Evolutionary conservation across 2,329 filamentous ascomycete genomes (phyloP).

Genomic region (Venturia nashicola): DNA sequence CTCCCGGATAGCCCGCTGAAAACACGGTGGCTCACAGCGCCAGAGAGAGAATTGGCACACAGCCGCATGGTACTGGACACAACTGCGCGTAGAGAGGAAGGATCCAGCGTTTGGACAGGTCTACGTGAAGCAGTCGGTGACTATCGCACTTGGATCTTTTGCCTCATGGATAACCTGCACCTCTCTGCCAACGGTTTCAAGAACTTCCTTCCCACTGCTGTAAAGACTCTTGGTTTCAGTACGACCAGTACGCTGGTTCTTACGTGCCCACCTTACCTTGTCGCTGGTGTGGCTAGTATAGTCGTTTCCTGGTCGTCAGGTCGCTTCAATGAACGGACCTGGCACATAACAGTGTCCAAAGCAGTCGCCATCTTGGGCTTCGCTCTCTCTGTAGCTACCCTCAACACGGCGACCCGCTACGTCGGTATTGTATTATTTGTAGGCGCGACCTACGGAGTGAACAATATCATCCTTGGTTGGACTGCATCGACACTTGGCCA

Average conservation of each 20-base stretch:
- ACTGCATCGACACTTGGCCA: slow-evolving; percentile 29
- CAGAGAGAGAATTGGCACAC: slow-evolving; percentile 13
- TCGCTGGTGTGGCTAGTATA: slow-evolving; percentile 5
- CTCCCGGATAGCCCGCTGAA: slow-evolving; percentile 13
- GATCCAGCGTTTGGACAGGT: background rate
- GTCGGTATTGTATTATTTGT: background rate
- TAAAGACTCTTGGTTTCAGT: background rate
- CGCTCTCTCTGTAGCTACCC: slow-evolving; percentile 12
- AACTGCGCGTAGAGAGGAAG: background rate
- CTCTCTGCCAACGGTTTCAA: background rate
- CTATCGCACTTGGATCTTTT: background rate
- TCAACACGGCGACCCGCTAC: slow-evolving; percentile 13
- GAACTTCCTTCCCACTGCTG: slow-evolving; percentile 4
- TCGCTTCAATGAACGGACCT: slow-evolving; percentile 8
- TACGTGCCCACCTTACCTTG: background rate
- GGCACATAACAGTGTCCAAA: slow-evolving; percentile 1
- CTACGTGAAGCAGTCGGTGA: background rate
- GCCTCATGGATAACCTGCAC: background rate
- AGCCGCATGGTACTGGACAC: background rate
- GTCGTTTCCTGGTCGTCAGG: slow-evolving; percentile 11
- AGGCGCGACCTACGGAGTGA: background rate
- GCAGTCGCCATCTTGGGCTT: slow-evolving; percentile 11
- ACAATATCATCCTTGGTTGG: slow-evolving; percentile 17
- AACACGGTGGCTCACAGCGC: slow-evolving; percentile 11
- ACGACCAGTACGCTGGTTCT: background rate